Conservation (phyloP, 1,284 basidiomycete genomes). For the Apiotrichum akiyoshidainum region DNA sequence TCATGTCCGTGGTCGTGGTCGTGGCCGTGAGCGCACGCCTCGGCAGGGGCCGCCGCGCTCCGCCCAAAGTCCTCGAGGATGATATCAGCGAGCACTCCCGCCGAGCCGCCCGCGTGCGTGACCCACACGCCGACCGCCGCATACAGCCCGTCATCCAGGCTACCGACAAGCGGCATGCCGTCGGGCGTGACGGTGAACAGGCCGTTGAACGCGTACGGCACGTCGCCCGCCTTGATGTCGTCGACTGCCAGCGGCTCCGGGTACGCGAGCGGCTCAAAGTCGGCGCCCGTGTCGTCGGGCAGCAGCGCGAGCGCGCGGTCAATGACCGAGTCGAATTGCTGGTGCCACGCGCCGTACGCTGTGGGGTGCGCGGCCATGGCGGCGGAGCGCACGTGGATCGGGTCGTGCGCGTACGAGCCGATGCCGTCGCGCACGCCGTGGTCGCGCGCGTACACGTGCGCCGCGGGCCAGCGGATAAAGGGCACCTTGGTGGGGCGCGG, state of each 20-base stretch:
- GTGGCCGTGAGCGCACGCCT: too few species aligned
- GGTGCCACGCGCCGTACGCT: conserved; percentile 25
- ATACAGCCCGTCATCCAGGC: conserved; percentile 21
- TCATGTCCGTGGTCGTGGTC: too few species aligned
- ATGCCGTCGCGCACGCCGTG: conserved; percentile 32
- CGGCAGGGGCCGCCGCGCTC: too few species aligned
- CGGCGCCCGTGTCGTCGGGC: conserved; percentile 14
- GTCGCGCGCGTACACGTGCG: conserved; percentile 31
- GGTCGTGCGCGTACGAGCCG: conserved; percentile 29
- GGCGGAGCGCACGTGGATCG: conserved; percentile 10
- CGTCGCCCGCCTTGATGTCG: not conserved
- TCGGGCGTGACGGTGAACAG: conserved; percentile 34
- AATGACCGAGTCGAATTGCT: conserved; percentile 17
- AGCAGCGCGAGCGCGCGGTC: conserved; percentile 14
- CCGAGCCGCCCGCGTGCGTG: conserved; percentile 27
- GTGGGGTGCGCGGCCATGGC: conserved; percentile 4
- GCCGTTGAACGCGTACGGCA: conserved; percentile 27
- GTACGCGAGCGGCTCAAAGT: conserved; percentile 6
- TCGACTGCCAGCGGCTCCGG: not conserved
- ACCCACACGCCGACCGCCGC: conserved; percentile 31
- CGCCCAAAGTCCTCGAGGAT: conserved; percentile 13
- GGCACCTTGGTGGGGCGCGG: conserved; percentile 10
- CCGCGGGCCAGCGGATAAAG: conserved; percentile 27
- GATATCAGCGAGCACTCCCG: conserved; percentile 23
- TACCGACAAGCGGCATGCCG: conserved; percentile 27